A percentile compares a stretch with the other conserved stretches of the same genome.
phyloP scores from a whole-genome alignment of 495 filamentous ascomycete species.

The Collariella sp. region DNA sequence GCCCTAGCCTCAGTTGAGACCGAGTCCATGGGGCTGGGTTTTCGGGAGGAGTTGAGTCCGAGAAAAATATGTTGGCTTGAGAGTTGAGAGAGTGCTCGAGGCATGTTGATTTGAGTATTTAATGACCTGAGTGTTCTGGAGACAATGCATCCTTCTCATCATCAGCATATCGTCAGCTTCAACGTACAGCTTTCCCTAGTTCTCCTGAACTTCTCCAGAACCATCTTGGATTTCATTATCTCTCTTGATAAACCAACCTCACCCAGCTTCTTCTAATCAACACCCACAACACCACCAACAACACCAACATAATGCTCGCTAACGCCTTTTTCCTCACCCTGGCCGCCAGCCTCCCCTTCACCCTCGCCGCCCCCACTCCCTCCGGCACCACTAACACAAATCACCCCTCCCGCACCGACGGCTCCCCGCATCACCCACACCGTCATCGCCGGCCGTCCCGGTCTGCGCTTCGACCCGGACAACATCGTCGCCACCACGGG shows the following conservation, averaged over 20 bases:
- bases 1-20: neutral
- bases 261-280: too few species aligned
- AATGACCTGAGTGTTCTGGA: neutral
- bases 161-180: slow-evolving; percentile 4
- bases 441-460: slow-evolving; percentile 43
- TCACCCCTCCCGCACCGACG: slow-evolving; percentile 6
- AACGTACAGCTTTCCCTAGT: neutral
- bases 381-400: too few species aligned
- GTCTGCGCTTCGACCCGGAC: slow-evolving; percentile 43
- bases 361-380: slow-evolving; percentile 12
- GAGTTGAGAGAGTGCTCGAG: too few species aligned
- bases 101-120: neutral
- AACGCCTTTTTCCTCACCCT: slow-evolving; percentile 10
- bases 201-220: neutral
- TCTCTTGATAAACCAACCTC: neutral
- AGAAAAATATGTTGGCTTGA: too few species aligned
- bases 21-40: too few species aligned
- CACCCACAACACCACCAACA: neutral
- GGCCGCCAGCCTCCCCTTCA: neutral
- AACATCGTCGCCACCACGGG: slow-evolving; percentile 44
- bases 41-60: too few species aligned
- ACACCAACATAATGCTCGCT: slow-evolving; percentile 15
- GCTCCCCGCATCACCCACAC: slow-evolving; percentile 34
- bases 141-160: neutral
- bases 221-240: neutral